phyloP scores from a whole-genome alignment of 1,284 basidiomycete species.

The Irpex sp. region DNA sequence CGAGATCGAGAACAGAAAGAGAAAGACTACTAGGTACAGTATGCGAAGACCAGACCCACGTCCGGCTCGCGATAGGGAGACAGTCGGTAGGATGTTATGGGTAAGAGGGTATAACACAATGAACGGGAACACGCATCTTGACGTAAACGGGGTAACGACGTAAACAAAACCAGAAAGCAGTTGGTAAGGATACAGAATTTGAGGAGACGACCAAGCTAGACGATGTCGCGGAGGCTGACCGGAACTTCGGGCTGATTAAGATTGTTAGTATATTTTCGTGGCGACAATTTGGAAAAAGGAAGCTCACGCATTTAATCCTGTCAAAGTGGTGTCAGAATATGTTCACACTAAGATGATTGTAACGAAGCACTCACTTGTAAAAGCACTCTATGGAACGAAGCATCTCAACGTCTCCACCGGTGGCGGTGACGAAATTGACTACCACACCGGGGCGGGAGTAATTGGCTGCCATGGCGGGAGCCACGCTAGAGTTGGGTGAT shows the following conservation, averaged over 20 bases:
- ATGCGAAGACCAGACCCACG: slow-evolving; percentile 38
- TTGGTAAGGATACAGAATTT: slow-evolving; percentile 75
- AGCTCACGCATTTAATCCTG: slow-evolving; percentile 86
- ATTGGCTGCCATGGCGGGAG: slow-evolving; percentile 76
- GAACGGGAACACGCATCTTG: slow-evolving; percentile 34
- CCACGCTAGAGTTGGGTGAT: slow-evolving; percentile 46
- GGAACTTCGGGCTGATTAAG: slow-evolving; percentile 76
- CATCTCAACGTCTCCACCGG: slow-evolving; percentile 97
- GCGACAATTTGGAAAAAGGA: neutral
- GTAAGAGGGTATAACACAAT: slow-evolving; percentile 70
- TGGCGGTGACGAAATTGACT: slow-evolving; percentile 94
- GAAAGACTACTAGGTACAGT: slow-evolving; percentile 66
- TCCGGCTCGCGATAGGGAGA: slow-evolving; percentile 58
- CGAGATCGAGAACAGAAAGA: slow-evolving; percentile 6
- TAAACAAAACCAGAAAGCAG: slow-evolving; percentile 31
- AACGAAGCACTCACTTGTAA: slow-evolving; percentile 63
- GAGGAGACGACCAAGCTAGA: slow-evolving; percentile 53
- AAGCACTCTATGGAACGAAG: slow-evolving; percentile 95
- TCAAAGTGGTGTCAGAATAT: slow-evolving; percentile 12
- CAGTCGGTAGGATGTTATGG: slow-evolving; percentile 51
- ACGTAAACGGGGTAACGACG: slow-evolving; percentile 38
- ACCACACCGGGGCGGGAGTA: slow-evolving; percentile 84
- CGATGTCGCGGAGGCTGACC: slow-evolving; percentile 80
- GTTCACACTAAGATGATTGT: neutral
- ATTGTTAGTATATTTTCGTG: slow-evolving; percentile 9